Evolutionary conservation across 2,329 filamentous ascomycete species (phyloP), one percentile per base, ranked within the genome.

Genomic region (Phialocephala subalpina): DNA sequence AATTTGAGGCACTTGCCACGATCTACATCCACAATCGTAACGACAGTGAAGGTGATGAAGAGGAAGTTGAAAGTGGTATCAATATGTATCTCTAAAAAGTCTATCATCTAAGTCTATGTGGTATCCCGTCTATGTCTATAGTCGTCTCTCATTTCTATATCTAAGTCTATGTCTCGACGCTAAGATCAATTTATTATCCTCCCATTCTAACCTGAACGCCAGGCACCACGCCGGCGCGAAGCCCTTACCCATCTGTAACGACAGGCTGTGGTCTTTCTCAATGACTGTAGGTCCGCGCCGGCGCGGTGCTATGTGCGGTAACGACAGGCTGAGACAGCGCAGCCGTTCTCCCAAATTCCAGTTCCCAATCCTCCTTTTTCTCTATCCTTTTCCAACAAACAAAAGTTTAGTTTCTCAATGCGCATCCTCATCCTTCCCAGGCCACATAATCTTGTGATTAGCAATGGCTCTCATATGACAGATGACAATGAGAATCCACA

Each of bases 341-440:
- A 16, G 49, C 22, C 49, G 49, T 29, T 33, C 20, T 52, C 49
- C 29, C 20, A 49, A 29, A 3, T 52, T 22, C 27, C 12, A 49
- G 6, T 49, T 12, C 20, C 22, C n/a, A 49, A 22, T 22, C n/a
- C 7, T 11, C 22, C 42, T 20, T 18, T 3, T 16, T 12, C 38
- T 42, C 38, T 4, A 25, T 7, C n/a, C 22, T 11, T n/a, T 25
- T n/a, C n/a, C n/a, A n/a, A n/a, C n/a, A n/a, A n/a, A n/a, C n/a
- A n/a, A n/a, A n/a, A n/a, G n/a, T n/a, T n/a, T n/a, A n/a, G 45
- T 2, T 33, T 6, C 6, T 53, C 49, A 68, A 61, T 72, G 70
- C n/a, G 74, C 64, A 67, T 77, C 75, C 63, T 77, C 75, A 60
- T 77, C 76, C 53, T 70, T 72, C 11, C 76, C 75, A 5, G 76